Evolutionary conservation across 1,284 basidiomycete genomes (phyloP).

Genomic region (Ustilago bromivora): DNA sequence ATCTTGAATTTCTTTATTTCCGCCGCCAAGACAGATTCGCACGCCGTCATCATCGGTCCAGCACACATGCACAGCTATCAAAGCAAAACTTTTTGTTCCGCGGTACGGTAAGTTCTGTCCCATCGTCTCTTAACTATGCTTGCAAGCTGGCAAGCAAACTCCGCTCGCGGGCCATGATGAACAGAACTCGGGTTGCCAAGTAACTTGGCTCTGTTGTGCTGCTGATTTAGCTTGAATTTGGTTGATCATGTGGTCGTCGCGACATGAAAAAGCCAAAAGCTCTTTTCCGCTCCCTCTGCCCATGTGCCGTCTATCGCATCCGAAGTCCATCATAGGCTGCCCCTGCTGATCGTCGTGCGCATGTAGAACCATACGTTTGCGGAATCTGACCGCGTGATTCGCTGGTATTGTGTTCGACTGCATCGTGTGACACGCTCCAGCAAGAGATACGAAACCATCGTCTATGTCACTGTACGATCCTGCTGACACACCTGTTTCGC

Average conservation of each 20-base stretch:
- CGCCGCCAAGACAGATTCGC: neutral
- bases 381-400: conserved; percentile 2
- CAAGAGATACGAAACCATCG: neutral
- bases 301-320: neutral
- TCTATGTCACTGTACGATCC: conserved; percentile 1
- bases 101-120: neutral
- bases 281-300: neutral
- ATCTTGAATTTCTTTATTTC: neutral
- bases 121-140: neutral
- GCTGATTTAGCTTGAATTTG: neutral
- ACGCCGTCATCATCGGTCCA: neutral
- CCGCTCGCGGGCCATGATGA: neutral
- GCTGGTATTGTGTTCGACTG: neutral
- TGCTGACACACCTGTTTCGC: neutral
- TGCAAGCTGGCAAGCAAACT: neutral
- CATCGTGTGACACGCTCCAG: neutral
- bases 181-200: neutral
- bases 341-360: neutral
- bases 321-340: neutral
- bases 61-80: neutral
- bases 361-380: neutral
- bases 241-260: conserved; percentile 6
- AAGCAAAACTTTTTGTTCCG: neutral
- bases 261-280: neutral
- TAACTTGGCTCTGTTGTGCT: neutral